A percentile compares a stretch with the other conserved stretches of the same genome.
Conservation (phyloP, 2,329 filamentous ascomycete genomes). For the Metarhizium brunneum region DNA sequence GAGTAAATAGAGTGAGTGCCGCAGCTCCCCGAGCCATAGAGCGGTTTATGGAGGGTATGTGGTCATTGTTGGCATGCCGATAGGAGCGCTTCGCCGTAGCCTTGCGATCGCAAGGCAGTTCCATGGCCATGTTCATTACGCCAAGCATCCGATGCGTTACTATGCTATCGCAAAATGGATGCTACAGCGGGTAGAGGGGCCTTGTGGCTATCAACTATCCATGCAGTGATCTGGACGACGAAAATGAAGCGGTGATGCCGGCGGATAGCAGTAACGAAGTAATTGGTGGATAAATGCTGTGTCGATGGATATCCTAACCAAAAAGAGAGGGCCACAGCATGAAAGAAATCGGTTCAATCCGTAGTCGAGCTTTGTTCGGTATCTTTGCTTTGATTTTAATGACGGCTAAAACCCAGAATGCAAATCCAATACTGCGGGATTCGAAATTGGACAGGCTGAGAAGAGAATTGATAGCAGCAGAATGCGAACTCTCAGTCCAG, state of each 20-base stretch:
- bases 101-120: neutral
- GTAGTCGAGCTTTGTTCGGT: neutral
- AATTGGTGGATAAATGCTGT: conserved; percentile 18
- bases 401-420: neutral
- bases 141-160: neutral
- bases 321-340: conserved; percentile 15
- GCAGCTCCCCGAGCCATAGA: neutral
- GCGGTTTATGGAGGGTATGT: neutral
- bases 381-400: neutral
- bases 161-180: neutral
- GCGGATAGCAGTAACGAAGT: conserved; percentile 6
- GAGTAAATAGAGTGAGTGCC: conserved; percentile 16
- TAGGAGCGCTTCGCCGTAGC: neutral
- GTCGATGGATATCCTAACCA: conserved; percentile 20
- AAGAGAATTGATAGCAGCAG: neutral
- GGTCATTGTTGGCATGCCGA: neutral
- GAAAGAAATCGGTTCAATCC: neutral
- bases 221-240: conserved; percentile 1
- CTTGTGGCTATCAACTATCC: neutral
- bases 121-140: neutral
- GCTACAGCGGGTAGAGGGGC: neutral
- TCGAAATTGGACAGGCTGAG: neutral
- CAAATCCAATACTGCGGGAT: neutral
- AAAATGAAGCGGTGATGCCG: neutral
- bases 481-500: neutral